These are phyloP conservation scores for Cladosporium phlei DNA, from an alignment of 2,329 filamentous ascomycete species.

Conservation along the genomic window DNA sequence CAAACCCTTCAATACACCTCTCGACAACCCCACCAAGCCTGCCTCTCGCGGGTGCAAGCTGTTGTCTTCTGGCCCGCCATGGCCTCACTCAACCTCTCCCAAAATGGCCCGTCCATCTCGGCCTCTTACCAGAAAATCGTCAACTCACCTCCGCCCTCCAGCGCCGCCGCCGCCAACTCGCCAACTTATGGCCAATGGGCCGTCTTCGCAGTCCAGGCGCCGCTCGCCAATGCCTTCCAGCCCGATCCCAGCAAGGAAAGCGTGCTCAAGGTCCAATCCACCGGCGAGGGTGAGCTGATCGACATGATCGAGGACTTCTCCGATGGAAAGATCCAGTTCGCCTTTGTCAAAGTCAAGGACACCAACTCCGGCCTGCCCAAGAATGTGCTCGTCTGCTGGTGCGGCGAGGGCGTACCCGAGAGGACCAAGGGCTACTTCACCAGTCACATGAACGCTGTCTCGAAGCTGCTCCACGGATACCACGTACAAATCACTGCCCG, in stretches of 20 bases:
- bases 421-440: conserved; percentile 98
- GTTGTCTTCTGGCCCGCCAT: conserved; percentile 44
- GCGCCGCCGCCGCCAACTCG: conserved; percentile 57
- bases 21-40: not conserved
- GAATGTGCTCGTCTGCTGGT: conserved; percentile 91
- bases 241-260: conserved; percentile 83
- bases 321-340: conserved; percentile 94
- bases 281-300: conserved; percentile 85
- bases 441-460: conserved; percentile 82
- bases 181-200: conserved; percentile 90
- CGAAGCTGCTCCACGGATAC: conserved; percentile 90
- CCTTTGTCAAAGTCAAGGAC: conserved; percentile 93
- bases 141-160: conserved; percentile 54
- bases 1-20: not conserved
- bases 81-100: conserved; percentile 58
- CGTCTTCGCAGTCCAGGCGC: conserved; percentile 86
- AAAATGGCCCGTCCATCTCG: conserved; percentile 51
- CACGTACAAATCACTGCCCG: conserved; percentile 96
- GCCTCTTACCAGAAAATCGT: conserved; percentile 62
- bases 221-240: conserved; percentile 88
- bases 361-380: conserved; percentile 87
- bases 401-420: conserved; percentile 96
- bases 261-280: conserved; percentile 87
- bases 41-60: conserved; percentile 3
- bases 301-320: conserved; percentile 95